Conservation (phyloP, 192 early-diverging fungal species). For the Backusella morwellensis region DNA sequence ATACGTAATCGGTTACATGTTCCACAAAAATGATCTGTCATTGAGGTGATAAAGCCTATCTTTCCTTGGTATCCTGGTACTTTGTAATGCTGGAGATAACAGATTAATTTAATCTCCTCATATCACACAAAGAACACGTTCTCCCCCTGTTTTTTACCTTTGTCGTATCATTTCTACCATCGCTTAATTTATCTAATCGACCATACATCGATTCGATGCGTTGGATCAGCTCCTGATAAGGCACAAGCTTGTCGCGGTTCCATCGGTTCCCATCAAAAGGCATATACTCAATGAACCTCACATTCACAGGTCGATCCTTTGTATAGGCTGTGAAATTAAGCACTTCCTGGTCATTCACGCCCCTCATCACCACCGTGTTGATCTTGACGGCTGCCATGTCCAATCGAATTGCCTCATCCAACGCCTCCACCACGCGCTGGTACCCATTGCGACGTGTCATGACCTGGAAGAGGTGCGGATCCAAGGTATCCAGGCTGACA, state of each 20-base stretch:
- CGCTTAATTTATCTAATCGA: constrained; percentile 56
- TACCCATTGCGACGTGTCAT: constrained; percentile 84
- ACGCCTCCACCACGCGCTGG: constrained; percentile 72
- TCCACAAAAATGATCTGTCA: constrained; percentile 97
- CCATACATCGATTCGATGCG: constrained; percentile 56
- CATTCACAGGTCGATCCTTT: constrained; percentile 65
- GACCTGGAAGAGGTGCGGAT: constrained; percentile 83
- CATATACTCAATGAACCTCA: constrained; percentile 99
- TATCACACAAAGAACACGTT: not conserved
- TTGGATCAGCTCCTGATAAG: constrained; percentile 77
- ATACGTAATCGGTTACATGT: constrained; percentile 93
- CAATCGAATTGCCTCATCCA: constrained; percentile 64
- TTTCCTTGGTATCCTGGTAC: constrained; percentile 81
- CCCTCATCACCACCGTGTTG: constrained; percentile 92
- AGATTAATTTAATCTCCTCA: not conserved
- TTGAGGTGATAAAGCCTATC: constrained; percentile 96
- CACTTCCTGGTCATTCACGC: constrained; percentile 83
- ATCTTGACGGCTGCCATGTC: constrained; percentile 81
- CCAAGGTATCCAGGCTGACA: constrained; percentile 89
- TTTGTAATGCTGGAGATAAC: constrained; percentile 51
- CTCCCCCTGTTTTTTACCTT: constrained; percentile 43
- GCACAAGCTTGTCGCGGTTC: constrained; percentile 79
- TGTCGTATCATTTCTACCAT: constrained; percentile 85
- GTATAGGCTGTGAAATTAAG: constrained; percentile 85
- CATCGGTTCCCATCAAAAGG: constrained; percentile 97